Conservation (phyloP, 2,329 filamentous ascomycete species). For the Macrophomina tecta region DNA sequence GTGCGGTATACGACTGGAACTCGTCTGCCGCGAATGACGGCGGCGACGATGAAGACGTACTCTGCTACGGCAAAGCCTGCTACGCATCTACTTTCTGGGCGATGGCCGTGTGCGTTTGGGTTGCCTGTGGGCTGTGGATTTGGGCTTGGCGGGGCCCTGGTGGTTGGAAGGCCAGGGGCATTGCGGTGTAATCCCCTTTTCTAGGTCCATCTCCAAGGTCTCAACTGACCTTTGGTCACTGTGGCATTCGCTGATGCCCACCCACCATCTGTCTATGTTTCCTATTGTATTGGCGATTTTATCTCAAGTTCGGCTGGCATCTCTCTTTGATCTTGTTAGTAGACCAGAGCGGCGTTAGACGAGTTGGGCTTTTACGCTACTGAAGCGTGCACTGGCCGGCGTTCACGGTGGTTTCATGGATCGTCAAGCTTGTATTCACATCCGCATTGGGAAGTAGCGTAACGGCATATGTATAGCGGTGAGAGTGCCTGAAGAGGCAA, state of each 20-base stretch:
- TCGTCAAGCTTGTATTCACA: neutral
- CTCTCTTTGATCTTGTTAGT: neutral
- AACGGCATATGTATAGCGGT: neutral
- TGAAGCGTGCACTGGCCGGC: neutral
- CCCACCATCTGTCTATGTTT: neutral
- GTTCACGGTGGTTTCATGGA: neutral
- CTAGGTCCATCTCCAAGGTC: neutral
- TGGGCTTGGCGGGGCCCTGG: constrained; percentile 81
- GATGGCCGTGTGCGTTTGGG: constrained; percentile 79
- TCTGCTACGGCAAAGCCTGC: constrained; percentile 83
- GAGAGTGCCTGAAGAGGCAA: neutral
- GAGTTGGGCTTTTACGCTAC: neutral
- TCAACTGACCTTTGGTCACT: neutral
- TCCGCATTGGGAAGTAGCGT: neutral
- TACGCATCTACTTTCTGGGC: constrained; percentile 87
- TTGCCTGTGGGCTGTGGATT: constrained; percentile 71
- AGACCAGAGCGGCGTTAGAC: neutral
- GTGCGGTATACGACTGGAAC: constrained; percentile 70
- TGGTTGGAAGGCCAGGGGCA: constrained; percentile 77
- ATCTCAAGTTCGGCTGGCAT: neutral
- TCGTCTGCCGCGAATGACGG: constrained; percentile 3
- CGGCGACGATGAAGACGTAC: constrained; percentile 53
- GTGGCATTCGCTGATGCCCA: neutral
- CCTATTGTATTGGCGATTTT: neutral
- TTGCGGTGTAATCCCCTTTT: constrained; percentile 61